Base-by-base conservation (phyloP, 2,329 filamentous ascomycete genomes). In the Cladosporium sp. region DNA sequence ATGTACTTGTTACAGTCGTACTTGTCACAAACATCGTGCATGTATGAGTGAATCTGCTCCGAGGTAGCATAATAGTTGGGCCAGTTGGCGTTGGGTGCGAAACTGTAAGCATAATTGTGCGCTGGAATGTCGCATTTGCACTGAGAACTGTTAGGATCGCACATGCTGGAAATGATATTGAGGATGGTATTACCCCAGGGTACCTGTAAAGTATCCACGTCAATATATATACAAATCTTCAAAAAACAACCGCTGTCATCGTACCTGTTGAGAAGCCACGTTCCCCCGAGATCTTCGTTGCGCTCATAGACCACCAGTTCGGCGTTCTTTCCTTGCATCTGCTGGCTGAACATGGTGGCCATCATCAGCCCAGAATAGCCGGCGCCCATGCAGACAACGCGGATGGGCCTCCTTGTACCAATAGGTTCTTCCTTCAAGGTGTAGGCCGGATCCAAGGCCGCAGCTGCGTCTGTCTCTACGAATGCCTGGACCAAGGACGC, bases 221-320 rank as follows among this genome's bases (percentile, higher is more conserved):
- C 39, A 42, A n/a, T 20, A 42, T 20, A 3, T 19, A 14, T 34
- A 20, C 11, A 22, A 2, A n/a, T 11, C 39, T 42, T 34, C 17
- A 7, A 42, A 9, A 19, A 9, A 61, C 78, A 81, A 3, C 76
- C 77, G 65, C 78, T 79, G 22, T 73, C 72, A n/a, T 73, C 73
- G 61, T 76, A 76, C 61, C 71, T 70, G 66, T 83, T 83, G 65
- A 82, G 80, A 42, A 69, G 79, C 80, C 80, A 83, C 3, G 80
- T 82, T 5, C 80, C 80, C 1, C 73, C 72, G 0, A 81, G 68
- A 42, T 76, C 75, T 1, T 69, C 55, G 60, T 81, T 81, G 67
- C 81, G 81, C 63, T 82, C 80, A 25, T 51, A 51, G 47, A 51
- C 11, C 1, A 36, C 28, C 25, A 51, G 47, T 9, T 51, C 47